Evolutionary conservation across 495 filamentous ascomycete species (phyloP).

Genomic region (Penicillium robsamsonii): DNA sequence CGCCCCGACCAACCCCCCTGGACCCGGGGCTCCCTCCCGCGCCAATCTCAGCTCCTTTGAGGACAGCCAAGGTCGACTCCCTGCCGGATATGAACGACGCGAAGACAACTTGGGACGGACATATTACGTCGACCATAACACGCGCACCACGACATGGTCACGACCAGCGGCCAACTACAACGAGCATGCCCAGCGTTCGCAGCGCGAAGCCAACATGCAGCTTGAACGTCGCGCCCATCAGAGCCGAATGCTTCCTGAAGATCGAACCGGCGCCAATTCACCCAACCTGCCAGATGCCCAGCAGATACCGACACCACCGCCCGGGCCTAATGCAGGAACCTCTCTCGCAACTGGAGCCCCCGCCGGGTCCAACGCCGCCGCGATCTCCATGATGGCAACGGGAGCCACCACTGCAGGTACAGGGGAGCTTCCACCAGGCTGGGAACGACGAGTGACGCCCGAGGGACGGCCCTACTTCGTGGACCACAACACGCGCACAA

Average conservation of each 20-base stretch:
- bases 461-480: conserved; percentile 96
- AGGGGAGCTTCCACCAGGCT: conserved; percentile 90
- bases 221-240: conserved; percentile 89
- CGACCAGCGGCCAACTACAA: conserved; percentile 80
- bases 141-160: conserved; percentile 93
- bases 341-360: conserved; percentile 31
- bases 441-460: conserved; percentile 94
- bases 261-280: conserved; percentile 90
- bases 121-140: conserved; percentile 99
- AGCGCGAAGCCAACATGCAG: conserved; percentile 84
- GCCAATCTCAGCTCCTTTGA: conserved; percentile 86
- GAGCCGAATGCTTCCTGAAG: conserved; percentile 92
- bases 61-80: conserved; percentile 87
- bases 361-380: conserved; percentile 46
- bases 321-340: conserved; percentile 27
- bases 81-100: conserved; percentile 91
- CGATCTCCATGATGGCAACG: conserved; percentile 87
- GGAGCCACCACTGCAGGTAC: conserved; percentile 92
- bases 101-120: conserved; percentile 95
- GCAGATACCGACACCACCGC: conserved; percentile 48
- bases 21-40: conserved; percentile 43
- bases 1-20: conserved; percentile 37
- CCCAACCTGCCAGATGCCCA: conserved; percentile 71
- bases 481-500: conserved; percentile 98
- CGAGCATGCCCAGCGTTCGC: conserved; percentile 70